Percentiles rank a stretch among this genome's conserved stretches.
Conservation (phyloP, 2,329 filamentous ascomycete genomes). For the Ascochyta viciae-villosae region DNA sequence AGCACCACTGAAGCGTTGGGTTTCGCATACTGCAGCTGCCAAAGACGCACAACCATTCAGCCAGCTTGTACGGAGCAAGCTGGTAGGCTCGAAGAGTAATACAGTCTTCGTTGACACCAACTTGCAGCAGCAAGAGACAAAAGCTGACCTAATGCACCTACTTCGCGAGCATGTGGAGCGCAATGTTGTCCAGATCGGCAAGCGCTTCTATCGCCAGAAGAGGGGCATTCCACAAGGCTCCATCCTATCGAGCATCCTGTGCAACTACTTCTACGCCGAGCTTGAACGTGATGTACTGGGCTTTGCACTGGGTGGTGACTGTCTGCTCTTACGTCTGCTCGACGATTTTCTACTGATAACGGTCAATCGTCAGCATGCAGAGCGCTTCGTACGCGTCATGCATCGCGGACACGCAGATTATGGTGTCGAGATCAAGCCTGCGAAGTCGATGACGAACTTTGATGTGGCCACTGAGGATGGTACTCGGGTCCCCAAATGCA, state of each 20-base stretch:
- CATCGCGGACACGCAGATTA: constrained; percentile 78
- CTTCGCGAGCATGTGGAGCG: constrained; percentile 79
- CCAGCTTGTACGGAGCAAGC: constrained; percentile 39
- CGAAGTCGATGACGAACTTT: constrained; percentile 89
- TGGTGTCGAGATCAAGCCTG: constrained; percentile 76
- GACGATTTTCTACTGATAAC: constrained; percentile 95
- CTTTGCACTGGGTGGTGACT: constrained; percentile 69
- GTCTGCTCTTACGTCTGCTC: constrained; percentile 79
- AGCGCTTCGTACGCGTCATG: constrained; percentile 79
- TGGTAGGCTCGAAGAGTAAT: constrained; percentile 55
- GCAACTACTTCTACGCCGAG: constrained; percentile 95
- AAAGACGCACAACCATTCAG: constrained; percentile 43
- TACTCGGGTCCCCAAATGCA: constrained; percentile 41
- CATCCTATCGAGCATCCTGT: constrained; percentile 82
- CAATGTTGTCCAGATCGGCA: constrained; percentile 88
- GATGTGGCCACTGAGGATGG: constrained; percentile 66
- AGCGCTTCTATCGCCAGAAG: constrained; percentile 86
- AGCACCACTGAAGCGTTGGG: constrained; percentile 48
- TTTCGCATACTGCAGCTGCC: constrained; percentile 48
- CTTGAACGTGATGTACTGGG: constrained; percentile 73
- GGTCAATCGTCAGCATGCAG: constrained; percentile 69
- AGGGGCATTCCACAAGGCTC: constrained; percentile 93
- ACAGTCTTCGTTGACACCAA: constrained; percentile 80
- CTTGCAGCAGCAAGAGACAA: constrained; percentile 63
- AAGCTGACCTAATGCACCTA: constrained; percentile 69